phyloP scores from a whole-genome alignment of 2,329 filamentous ascomycete species.

The Chaetomium sp. region DNA sequence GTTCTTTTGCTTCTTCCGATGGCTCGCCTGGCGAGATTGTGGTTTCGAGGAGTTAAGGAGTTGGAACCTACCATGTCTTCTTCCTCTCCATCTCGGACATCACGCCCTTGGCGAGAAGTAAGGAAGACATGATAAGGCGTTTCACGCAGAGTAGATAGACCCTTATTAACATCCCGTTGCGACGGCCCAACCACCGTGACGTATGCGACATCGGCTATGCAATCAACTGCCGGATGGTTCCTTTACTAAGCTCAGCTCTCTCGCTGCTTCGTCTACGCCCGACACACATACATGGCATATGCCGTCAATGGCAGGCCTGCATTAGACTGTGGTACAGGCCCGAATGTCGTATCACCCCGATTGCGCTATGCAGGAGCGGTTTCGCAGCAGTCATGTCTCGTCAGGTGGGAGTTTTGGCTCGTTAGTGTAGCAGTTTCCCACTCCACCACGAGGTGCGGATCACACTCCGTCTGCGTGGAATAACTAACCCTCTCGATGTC shows the following conservation, averaged over 20 bases:
- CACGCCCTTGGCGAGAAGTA: not conserved
- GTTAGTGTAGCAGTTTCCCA: not conserved
- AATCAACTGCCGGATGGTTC: not conserved
- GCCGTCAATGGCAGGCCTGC: not conserved
- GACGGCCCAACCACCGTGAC: not conserved
- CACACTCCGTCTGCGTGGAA: not conserved
- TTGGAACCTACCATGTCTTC: not conserved
- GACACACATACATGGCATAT: not conserved
- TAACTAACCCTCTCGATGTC: not conserved
- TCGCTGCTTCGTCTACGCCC: not conserved
- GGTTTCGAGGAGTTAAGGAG: not conserved
- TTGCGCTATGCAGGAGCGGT: not conserved
- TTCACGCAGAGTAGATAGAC: not conserved
- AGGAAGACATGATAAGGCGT: not conserved
- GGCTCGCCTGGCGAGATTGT: not conserved
- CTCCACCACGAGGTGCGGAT: not conserved
- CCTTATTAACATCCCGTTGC: not conserved
- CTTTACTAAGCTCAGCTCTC: not conserved
- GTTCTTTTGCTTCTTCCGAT: not conserved
- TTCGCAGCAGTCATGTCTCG: not conserved
- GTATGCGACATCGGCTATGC: not conserved
- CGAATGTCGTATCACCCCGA: conserved; percentile 9
- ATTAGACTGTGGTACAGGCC: conserved; percentile 6
- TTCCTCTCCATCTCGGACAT: not conserved
- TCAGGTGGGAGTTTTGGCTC: not conserved